Evolutionary conservation across 2,329 filamentous ascomycete genomes (phyloP), one percentile per base, ranked within the genome.

Genomic region (Exophiala oligosperma): DNA sequence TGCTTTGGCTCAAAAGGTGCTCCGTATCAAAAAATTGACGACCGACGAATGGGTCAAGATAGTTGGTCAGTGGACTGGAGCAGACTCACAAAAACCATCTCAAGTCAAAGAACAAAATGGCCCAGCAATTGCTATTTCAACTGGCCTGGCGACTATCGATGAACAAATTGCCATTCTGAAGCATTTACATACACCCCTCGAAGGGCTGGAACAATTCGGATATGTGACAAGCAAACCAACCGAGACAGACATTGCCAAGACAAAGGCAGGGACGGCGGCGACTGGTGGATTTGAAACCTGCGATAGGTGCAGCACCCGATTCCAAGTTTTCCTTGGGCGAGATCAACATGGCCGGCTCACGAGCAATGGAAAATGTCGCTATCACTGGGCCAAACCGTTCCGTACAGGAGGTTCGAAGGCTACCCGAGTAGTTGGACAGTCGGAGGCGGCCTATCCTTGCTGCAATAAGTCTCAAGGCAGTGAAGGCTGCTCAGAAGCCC

Each of bases 241-340:
- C 0, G 77, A 82, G 1, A 80, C 81, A 6, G 88, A 91, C 17
- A 83, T 97, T 17, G 77, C 82, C 52, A 79, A 82, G 51, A 88
- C 91, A 0, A 83, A 78, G 35, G 79, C 82, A 44, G 91, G 86
- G 0, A 80, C 91, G 0, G 78, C 84, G 49, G 79, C 85, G 6
- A 84, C 88, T 11, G 82, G 85, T 52, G 90, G 90, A 49, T 96
- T 88, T 81, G 94, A 99, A 74, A 81, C 85, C 50, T 99, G 94
- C 68, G 92, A 96, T 68, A 87, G 94, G 21, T 99, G 94, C 73
- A 81, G 81, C 43, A 85, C 86, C 35, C 86, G 93, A 23, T 99
- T 99, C 69, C 91, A 96, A 69, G 91, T 96, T 2, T 97, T 96
- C 64, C 91, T 92, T 0, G 91, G 92, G 2, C 86, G 93, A 43